Conservation (phyloP, 306 rosid species). For the Parietaria judaica region DNA sequence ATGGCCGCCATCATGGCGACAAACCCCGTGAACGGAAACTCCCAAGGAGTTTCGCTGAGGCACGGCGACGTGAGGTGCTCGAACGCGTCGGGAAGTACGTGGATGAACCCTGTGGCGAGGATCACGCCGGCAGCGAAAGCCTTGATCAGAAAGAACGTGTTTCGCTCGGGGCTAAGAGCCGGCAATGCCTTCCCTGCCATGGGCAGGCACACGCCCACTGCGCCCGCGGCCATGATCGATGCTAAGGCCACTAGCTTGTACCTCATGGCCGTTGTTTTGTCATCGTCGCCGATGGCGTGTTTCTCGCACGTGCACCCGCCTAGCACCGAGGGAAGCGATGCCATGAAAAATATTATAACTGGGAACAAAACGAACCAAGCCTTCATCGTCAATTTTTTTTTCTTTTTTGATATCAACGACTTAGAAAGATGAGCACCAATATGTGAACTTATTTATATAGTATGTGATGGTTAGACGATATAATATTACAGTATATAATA, state of each 20-base stretch:
- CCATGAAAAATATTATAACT: neutral
- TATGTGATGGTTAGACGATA: too few species aligned
- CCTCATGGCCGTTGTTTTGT: slow-evolving; percentile 26
- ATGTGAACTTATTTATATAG: too few species aligned
- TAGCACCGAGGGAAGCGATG: slow-evolving; percentile 16
- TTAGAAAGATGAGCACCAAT: too few species aligned
- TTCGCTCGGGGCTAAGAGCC: slow-evolving; percentile 47
- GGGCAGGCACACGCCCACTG: slow-evolving; percentile 55
- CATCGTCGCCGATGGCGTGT: neutral
- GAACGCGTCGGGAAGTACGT: slow-evolving; percentile 68
- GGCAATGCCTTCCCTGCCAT: slow-evolving; percentile 44
- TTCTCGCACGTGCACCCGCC: slow-evolving; percentile 36
- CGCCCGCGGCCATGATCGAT: slow-evolving; percentile 44
- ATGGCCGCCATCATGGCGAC: slow-evolving; percentile 77
- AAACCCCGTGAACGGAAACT: slow-evolving; percentile 71
- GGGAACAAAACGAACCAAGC: neutral
- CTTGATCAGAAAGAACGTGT: slow-evolving; percentile 48
- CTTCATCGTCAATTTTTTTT: slow-evolving; percentile 3
- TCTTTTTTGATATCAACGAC: too few species aligned
- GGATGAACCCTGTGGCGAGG: slow-evolving; percentile 66
- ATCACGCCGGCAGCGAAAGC: slow-evolving; percentile 83
- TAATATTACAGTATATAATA: too few species aligned
- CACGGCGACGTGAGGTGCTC: slow-evolving; percentile 33
- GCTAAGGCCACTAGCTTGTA: slow-evolving; percentile 45
- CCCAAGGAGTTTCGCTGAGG: slow-evolving; percentile 46